Conservation (phyloP, 1,139 yeast species). For the Pichia sp. region DNA sequence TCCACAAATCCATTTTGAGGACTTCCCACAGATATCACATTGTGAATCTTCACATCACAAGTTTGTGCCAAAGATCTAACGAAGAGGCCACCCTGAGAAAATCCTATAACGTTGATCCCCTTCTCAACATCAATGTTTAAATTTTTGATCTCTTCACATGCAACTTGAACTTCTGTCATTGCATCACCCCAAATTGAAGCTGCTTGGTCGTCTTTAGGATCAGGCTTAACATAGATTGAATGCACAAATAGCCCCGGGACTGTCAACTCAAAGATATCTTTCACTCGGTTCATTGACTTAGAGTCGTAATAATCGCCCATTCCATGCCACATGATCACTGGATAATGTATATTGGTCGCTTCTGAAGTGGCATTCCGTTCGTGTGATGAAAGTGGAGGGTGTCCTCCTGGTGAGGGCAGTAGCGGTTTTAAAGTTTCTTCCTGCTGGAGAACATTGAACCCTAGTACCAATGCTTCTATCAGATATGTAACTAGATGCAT, state of each 20-base stretch:
- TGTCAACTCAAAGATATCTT: conserved; percentile 34
- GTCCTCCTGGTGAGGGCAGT: no score
- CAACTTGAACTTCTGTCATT: conserved; percentile 35
- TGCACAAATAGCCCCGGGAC: conserved; percentile 49
- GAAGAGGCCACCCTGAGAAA: conserved; percentile 78
- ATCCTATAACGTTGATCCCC: conserved; percentile 74
- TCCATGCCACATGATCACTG: conserved; percentile 81
- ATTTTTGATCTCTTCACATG: conserved; percentile 27
- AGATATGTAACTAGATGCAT: no score
- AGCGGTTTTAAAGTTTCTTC: no score
- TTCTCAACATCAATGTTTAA: conserved; percentile 21
- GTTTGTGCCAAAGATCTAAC: conserved; percentile 63
- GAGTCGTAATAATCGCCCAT: conserved; percentile 72
- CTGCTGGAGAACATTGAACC: no score
- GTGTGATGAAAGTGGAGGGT: no score
- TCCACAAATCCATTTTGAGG: conserved; percentile 78
- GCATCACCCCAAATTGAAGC: conserved; percentile 56
- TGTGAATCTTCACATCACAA: conserved; percentile 40
- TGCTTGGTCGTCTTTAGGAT: conserved; percentile 45
- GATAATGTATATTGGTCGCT: conserved; percentile 28
- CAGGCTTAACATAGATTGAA: conserved; percentile 44
- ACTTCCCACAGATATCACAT: conserved; percentile 67
- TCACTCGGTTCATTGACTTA: conserved; percentile 45
- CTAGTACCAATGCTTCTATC: no score
- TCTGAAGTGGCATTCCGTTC: no score